Evolutionary conservation across 495 filamentous ascomycete species (phyloP), one percentile per base, ranked within the genome.

Genomic region (Penicillium diatomitis): DNA sequence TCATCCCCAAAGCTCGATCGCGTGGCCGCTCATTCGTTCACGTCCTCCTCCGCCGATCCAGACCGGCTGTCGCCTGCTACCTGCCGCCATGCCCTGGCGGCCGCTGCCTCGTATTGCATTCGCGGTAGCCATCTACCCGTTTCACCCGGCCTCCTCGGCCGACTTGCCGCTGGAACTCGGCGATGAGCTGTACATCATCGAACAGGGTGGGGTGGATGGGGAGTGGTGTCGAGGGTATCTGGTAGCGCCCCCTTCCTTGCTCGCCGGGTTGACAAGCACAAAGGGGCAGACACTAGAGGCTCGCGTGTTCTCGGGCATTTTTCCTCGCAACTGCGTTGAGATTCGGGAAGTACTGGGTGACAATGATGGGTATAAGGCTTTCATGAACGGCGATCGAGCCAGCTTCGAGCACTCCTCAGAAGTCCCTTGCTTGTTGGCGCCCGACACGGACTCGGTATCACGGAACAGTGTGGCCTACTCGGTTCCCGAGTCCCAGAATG

Each of bases 101-200:
- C 90, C 92, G 51, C 79, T 98, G 65, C 89, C 90, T 68, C 89
- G 88, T 57, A 96, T 98, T 73, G 92, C 90, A 57, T 97, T 96
- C 71, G 94, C 91, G 52, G 86, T 98, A 64, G 91, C 90, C 64
- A 87, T 83, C 52, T 91, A 90, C 63, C 92, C 92, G 32, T 98
- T 97, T 70, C 78, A 83, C 49, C 85, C 92, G 41, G 83, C 85
- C 32, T 84, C 81, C 49, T 82, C 90, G 31, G 87, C 87, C 57
- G 92, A 98, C 67, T 82, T 98, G n/a, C 91, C 92, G 9, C 80
- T 98, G 58, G 89, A 98, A 67, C 83, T 98, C 30, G 92, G 92
- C 61, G 92, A 98, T 76, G 92, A 97, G 67, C 74, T 98, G 45
- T 98, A 98, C 68, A 95, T 98, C 48, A 96, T 98, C 61, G 92